Evolutionary conservation across 768 basidiomycete species (phyloP).

Genomic region (Sistotremastrum niveocremeum): DNA sequence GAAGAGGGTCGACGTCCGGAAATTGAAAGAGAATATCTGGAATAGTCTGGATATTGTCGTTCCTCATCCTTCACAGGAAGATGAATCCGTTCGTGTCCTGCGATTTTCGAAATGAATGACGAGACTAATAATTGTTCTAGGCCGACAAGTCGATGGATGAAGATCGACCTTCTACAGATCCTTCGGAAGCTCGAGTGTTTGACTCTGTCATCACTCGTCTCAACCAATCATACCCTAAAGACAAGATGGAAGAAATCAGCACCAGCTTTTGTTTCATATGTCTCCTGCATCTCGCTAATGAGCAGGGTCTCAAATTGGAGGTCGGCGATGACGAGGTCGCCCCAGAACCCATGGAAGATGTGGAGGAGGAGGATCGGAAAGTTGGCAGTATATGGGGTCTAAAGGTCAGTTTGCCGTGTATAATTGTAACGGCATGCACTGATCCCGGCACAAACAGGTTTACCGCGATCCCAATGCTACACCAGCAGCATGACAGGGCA

Average conservation of each 20-base stretch:
- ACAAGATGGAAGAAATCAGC: slow-evolving; percentile 97
- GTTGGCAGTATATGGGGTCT: slow-evolving; percentile 66
- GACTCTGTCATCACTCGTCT: slow-evolving; percentile 73
- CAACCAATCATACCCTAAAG: slow-evolving; percentile 69
- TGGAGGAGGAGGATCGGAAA: slow-evolving; percentile 25
- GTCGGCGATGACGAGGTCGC: slow-evolving; percentile 19
- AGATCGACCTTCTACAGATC: slow-evolving; percentile 38
- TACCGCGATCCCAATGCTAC: slow-evolving; percentile 20
- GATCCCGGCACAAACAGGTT: slow-evolving; percentile 19
- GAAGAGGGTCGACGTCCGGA: slow-evolving; percentile 92
- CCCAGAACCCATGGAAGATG: slow-evolving; percentile 17
- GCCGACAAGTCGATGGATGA: slow-evolving; percentile 38
- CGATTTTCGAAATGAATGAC: not conserved
- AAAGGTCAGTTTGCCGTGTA: slow-evolving; percentile 33
- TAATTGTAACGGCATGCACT: not conserved
- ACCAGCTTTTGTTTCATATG: slow-evolving; percentile 99
- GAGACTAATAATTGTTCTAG: not conserved
- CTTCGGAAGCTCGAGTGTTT: slow-evolving; percentile 55
- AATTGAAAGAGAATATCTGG: slow-evolving; percentile 98
- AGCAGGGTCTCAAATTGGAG: slow-evolving; percentile 82
- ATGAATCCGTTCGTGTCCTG: slow-evolving; percentile 12
- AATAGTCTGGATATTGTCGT: slow-evolving; percentile 73
- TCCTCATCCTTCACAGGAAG: slow-evolving; percentile 17
- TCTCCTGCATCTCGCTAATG: slow-evolving; percentile 89
- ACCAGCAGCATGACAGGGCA: slow-evolving; percentile 10